Evolutionary conservation across 1,139 yeast genomes (phyloP), one percentile per base, ranked within the genome.

Genomic region (Pichia norvegensis): DNA sequence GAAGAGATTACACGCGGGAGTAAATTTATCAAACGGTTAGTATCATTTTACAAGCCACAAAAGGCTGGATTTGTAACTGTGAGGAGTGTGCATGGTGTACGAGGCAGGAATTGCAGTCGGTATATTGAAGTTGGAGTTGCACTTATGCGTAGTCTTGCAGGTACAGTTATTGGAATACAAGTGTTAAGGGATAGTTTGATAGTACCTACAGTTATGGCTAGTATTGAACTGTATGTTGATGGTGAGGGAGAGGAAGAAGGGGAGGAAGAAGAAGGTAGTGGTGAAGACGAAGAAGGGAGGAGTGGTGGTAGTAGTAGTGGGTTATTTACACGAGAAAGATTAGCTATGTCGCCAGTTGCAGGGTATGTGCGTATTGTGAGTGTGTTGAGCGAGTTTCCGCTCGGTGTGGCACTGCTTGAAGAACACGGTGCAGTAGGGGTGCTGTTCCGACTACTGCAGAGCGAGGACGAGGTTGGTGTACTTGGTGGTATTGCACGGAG

Each of bases 1-100:
- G 98, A 92, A 29, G 98, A 92, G 51, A 69, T 85, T 0, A 70
- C 81, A 36, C 83, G 77, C 53, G 83, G 85, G 10, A 84, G 97
- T 0, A 90, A 88, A 58, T 87, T 92, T 57, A 73, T 90, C 63
- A 90, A 92, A 59, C 68, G 97, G 46, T 63, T 92, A 29, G 65
- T 90, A 57, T 85, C 95, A 3, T 94, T 92, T 61, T 92, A 81
- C 61, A 72, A 97, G 42, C 98, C 99, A 0, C 84, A 72, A 71
- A 43, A 65, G 87, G 38, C 85, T 79, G 46, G 83, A 77, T 53
- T 68, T 88, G 45, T 66, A 85, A 35, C 17, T 11, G 23, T 35
- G 14, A 10, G 11, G 7, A 10, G 20, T 8, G 35, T 11, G 2
- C n/a, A 31, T 17, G n/a, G n/a, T n/a, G n/a, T n/a, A n/a, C n/a